phyloP scores from a whole-genome alignment of 2,329 filamentous ascomycete species.

The Cercospora sp. region DNA sequence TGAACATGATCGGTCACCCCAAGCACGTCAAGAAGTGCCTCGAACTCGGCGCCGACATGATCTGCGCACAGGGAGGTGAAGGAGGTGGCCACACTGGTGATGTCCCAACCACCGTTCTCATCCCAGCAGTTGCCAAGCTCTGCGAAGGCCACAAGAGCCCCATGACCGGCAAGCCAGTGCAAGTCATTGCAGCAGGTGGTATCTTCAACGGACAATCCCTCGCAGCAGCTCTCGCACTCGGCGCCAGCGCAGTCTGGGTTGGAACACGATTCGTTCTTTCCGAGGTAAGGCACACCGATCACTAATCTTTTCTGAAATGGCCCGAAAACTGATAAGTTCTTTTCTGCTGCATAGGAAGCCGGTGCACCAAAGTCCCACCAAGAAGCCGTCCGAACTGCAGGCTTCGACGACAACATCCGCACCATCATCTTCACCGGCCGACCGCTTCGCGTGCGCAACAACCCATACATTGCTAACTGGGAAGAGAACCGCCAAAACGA shows the following conservation, averaged over 20 bases:
- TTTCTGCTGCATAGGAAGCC: constrained; percentile 60
- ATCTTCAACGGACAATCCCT: constrained; percentile 90
- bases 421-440: constrained; percentile 99
- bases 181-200: constrained; percentile 90
- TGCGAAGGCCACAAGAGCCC: constrained; percentile 80
- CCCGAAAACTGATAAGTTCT: constrained; percentile 14
- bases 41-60: constrained; percentile 87
- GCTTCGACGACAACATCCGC: constrained; percentile 93
- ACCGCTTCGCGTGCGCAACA: constrained; percentile 88
- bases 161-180: constrained; percentile 81
- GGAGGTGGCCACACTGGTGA: constrained; percentile 80
- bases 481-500: constrained; percentile 85
- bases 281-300: constrained; percentile 47
- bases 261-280: constrained; percentile 93
- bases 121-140: constrained; percentile 84
- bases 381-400: constrained; percentile 86
- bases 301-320: not conserved
- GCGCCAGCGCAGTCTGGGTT: constrained; percentile 90
- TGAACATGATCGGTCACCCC: constrained; percentile 99
- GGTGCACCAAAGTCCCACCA: constrained; percentile 92
- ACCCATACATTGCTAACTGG: constrained; percentile 94
- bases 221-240: constrained; percentile 88
- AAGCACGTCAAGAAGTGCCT: constrained; percentile 98
- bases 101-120: constrained; percentile 86
- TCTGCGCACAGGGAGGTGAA: constrained; percentile 97